Conservation (phyloP, 2,329 filamentous ascomycete genomes). For the Cylindrodendrum hubeiense region DNA sequence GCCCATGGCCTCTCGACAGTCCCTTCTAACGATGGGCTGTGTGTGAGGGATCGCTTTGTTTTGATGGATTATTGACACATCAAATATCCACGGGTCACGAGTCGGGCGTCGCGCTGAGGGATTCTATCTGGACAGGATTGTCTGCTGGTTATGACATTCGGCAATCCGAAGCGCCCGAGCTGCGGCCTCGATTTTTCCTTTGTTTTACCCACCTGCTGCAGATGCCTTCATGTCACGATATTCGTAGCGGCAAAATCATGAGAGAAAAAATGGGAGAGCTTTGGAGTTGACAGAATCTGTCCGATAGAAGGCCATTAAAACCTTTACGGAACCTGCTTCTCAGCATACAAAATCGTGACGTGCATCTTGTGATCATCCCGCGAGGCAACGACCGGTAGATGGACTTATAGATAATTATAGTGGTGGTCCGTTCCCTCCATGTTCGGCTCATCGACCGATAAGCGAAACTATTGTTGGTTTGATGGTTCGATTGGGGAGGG, state of each 20-base stretch:
- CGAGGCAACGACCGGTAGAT: background rate
- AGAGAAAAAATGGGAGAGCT: constrained; percentile 52
- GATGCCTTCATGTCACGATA: constrained; percentile 47
- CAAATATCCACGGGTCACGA: constrained; percentile 53
- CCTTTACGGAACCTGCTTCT: constrained; percentile 17
- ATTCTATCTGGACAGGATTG: constrained; percentile 59
- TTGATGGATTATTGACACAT: constrained; percentile 52
- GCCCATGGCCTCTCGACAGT: constrained; percentile 43
- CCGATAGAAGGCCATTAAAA: constrained; percentile 51
- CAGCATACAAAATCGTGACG: background rate
- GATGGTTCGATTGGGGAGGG: background rate
- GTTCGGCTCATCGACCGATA: background rate
- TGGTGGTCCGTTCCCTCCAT: background rate
- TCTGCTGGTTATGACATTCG: constrained; percentile 52
- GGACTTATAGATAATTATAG: background rate
- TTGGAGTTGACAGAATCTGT: constrained; percentile 48
- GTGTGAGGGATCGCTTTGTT: constrained; percentile 46
- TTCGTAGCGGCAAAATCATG: constrained; percentile 48
- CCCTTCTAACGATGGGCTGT: constrained; percentile 35
- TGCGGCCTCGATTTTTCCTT: constrained; percentile 50
- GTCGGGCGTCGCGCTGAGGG: constrained; percentile 56
- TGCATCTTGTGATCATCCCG: background rate
- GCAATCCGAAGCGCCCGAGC: constrained; percentile 39
- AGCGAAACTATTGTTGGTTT: constrained; percentile 2
- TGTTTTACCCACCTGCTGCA: constrained; percentile 52